phyloP scores from a whole-genome alignment of 1,284 basidiomycete species.

The Polyporus tsugae region DNA sequence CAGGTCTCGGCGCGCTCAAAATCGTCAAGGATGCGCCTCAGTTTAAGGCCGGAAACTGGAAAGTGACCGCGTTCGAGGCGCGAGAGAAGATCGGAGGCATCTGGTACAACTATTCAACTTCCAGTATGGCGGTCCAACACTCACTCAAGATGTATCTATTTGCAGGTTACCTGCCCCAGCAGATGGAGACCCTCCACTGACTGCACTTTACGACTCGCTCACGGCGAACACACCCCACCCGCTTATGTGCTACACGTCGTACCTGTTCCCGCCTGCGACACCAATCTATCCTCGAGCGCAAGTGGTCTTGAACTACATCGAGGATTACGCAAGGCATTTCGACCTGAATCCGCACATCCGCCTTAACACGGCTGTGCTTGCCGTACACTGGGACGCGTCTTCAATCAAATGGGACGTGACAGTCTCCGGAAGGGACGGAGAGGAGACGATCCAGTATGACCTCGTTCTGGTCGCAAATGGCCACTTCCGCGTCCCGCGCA shows the following conservation, averaged over 20 bases:
- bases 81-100: conserved; percentile 73
- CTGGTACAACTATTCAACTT: conserved; percentile 57
- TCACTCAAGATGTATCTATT: background rate
- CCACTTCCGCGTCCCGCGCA: conserved; percentile 70
- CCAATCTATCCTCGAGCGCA: conserved; percentile 69
- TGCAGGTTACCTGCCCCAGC: conserved; percentile 64
- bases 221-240: conserved; percentile 82
- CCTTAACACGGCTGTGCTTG: conserved; percentile 57
- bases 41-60: conserved; percentile 65
- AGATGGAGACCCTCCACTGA: conserved; percentile 60
- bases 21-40: conserved; percentile 64
- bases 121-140: background rate
- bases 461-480: conserved; percentile 78
- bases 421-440: conserved; percentile 22
- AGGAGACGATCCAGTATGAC: conserved; percentile 56
- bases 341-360: conserved; percentile 61
- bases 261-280: conserved; percentile 73
- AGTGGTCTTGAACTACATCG: conserved; percentile 67
- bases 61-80: conserved; percentile 64
- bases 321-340: conserved; percentile 66
- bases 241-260: conserved; percentile 71
- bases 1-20: conserved; percentile 73
- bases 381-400: conserved; percentile 47
- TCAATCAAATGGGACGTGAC: conserved; percentile 55
- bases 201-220: conserved; percentile 78